phyloP scores from a whole-genome alignment of 2,329 filamentous ascomycete species.

The Teratosphaeria destructans region DNA sequence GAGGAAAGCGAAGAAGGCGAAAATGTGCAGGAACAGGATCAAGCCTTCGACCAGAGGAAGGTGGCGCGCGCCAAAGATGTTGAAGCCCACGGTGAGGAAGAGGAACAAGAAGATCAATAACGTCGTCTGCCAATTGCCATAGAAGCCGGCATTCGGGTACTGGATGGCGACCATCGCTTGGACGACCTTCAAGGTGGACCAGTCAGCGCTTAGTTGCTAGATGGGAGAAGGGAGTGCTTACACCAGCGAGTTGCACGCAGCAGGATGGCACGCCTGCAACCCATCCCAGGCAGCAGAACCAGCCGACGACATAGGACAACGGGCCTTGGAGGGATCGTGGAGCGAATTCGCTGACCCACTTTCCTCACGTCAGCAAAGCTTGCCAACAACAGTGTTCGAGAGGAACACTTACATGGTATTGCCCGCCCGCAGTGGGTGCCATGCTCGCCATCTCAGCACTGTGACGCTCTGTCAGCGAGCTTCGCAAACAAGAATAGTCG shows the following conservation, averaged over 20 bases:
- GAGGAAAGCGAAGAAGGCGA: slow-evolving; percentile 36
- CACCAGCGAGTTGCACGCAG: slow-evolving; percentile 18
- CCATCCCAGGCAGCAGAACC: slow-evolving; percentile 28
- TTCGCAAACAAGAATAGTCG: neutral
- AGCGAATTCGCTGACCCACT: slow-evolving; percentile 32
- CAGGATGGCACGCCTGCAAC: slow-evolving; percentile 23
- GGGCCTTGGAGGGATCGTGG: slow-evolving; percentile 32
- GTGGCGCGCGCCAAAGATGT: slow-evolving; percentile 25
- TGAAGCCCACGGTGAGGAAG: slow-evolving; percentile 24
- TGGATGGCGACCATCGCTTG: slow-evolving; percentile 22
- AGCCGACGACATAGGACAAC: slow-evolving; percentile 37
- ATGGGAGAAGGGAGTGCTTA: neutral
- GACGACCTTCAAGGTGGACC: slow-evolving; percentile 9
- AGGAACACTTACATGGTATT: neutral
- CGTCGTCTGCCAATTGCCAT: slow-evolving; percentile 21
- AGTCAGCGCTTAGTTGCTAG: neutral
- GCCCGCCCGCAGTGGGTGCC: slow-evolving; percentile 22
- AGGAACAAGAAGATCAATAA: slow-evolving; percentile 23
- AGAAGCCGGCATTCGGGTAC: slow-evolving; percentile 16
- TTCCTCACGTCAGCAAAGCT: neutral
- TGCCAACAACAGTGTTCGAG: neutral
- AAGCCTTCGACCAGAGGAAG: slow-evolving; percentile 26
- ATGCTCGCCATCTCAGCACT: slow-evolving; percentile 23
- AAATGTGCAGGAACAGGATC: slow-evolving; percentile 31
- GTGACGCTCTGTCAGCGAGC: neutral